phyloP scores from a whole-genome alignment of 2,329 filamentous ascomycete species.

The Colletotrichum limetticola region DNA sequence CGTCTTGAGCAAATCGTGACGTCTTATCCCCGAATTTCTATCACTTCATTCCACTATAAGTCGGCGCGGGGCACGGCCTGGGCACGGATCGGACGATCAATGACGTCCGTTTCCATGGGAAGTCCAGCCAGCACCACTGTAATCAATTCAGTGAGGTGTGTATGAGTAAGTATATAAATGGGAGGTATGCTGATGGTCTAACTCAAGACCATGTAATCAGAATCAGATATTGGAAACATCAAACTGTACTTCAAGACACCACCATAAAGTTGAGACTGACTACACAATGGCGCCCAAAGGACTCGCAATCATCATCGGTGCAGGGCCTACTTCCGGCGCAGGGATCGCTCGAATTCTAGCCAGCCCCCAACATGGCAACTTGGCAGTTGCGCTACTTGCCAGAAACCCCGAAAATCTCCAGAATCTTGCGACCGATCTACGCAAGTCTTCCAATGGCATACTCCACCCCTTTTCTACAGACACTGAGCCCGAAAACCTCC shows the following conservation, averaged over 20 bases:
- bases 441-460: slow-evolving; percentile 52
- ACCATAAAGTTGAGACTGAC: background rate
- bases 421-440: slow-evolving; percentile 53
- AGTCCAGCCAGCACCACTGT: background rate
- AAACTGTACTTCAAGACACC: background rate
- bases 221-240: too few species aligned
- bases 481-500: slow-evolving; percentile 57
- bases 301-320: slow-evolving; percentile 62
- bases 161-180: background rate
- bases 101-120: slow-evolving; percentile 5
- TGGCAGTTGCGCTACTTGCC: slow-evolving; percentile 65
- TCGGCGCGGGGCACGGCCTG: background rate
- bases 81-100: slow-evolving; percentile 19
- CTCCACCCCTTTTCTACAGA: slow-evolving; percentile 64
- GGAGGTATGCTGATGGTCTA: background rate
- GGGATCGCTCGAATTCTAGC: slow-evolving; percentile 67
- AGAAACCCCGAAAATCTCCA: slow-evolving; percentile 57
- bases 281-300: slow-evolving; percentile 55
- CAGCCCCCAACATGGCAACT: slow-evolving; percentile 60
- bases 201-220: too few species aligned
- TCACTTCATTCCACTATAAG: background rate
- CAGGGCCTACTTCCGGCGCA: slow-evolving; percentile 60
- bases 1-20: background rate
- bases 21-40: slow-evolving; percentile 8
- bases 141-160: background rate